Base-by-base conservation (phyloP, 805 yeast species). In the Candida jianshihensis region DNA sequence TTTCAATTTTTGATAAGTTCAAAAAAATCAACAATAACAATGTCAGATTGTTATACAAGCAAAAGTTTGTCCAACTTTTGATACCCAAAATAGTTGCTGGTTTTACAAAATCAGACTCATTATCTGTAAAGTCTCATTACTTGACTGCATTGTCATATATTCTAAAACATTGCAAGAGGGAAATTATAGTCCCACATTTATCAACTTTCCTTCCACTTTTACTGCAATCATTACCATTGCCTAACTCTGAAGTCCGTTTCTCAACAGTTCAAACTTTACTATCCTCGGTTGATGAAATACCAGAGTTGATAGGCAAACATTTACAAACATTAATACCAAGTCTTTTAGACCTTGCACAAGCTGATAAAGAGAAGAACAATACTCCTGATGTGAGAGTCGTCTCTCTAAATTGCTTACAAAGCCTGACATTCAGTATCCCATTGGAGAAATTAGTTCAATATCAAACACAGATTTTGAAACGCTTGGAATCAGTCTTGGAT, bases 31-130 rank as follows among this genome's bases (percentile, higher is more conserved):
- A 68, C 42, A 76, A 76, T 43, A 67, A 82, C 37, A 75, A 78
- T 40, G 71, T 81, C 15, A 72, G 83, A 40, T 57, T 73, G 31
- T 65, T 92, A 18, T 86, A 82, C 67, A 87, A 87, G 53, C 98
- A 92, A 52, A 78, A 78, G 44, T 68, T 85, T 19, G 86, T 87
- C 53, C 74, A 75, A 40, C 60, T 66, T 8, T 61, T 77, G 1
- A 66, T 86, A 6, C 82, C 83, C 1, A 57, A 54, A 21, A 54
- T 87, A 22, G 73, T 81, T 7, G 53, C 58, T 0, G 69, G 68
- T 4, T 78, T 71, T 53, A 57, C 60, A 21, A 46, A 41, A 1
- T 21, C 37, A 2, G 50, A 56, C 10, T 44, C 21, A 9, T 17
- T 59, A 40, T 33, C 29, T 3, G 39, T 54, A 14, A 71, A 71